A percentile compares a stretch with the other conserved stretches of the same genome.
Conservation (phyloP, 176 grass and related monocot genomes). For the Musa acuminata region DNA sequence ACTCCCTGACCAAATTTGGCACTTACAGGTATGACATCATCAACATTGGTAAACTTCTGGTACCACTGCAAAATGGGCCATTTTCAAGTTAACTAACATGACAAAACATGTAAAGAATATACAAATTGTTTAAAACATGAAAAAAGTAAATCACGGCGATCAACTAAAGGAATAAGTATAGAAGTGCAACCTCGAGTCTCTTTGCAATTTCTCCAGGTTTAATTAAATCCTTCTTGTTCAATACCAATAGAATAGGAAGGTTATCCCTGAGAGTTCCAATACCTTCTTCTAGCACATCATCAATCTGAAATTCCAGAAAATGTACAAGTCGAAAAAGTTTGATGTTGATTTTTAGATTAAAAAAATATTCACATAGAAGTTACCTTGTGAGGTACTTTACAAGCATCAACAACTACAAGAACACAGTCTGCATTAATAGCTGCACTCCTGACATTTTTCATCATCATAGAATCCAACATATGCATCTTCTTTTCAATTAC, state of each 20-base stretch:
- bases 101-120: neutral
- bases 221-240: slow-evolving; percentile 96
- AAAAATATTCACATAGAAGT: slow-evolving; percentile 1
- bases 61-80: slow-evolving; percentile 58
- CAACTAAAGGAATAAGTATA: neutral
- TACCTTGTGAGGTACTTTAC: slow-evolving; percentile 66
- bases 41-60: slow-evolving; percentile 63
- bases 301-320: slow-evolving; percentile 38
- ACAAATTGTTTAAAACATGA: neutral
- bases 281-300: slow-evolving; percentile 73
- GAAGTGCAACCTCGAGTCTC: slow-evolving; percentile 50
- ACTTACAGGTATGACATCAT: slow-evolving; percentile 95
- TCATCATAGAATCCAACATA: slow-evolving; percentile 88
- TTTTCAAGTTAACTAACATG: neutral
- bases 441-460: slow-evolving; percentile 79
- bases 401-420: slow-evolving; percentile 68
- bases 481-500: slow-evolving; percentile 84
- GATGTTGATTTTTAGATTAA: neutral
- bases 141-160: neutral
- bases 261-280: slow-evolving; percentile 38
- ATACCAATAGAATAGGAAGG: slow-evolving; percentile 54
- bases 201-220: slow-evolving; percentile 97
- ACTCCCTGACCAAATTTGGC: slow-evolving; percentile 86
- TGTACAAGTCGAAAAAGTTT: neutral
- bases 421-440: slow-evolving; percentile 74